Base-by-base conservation (phyloP, 164 flowering plant species). In the Saururus chinensis region DNA sequence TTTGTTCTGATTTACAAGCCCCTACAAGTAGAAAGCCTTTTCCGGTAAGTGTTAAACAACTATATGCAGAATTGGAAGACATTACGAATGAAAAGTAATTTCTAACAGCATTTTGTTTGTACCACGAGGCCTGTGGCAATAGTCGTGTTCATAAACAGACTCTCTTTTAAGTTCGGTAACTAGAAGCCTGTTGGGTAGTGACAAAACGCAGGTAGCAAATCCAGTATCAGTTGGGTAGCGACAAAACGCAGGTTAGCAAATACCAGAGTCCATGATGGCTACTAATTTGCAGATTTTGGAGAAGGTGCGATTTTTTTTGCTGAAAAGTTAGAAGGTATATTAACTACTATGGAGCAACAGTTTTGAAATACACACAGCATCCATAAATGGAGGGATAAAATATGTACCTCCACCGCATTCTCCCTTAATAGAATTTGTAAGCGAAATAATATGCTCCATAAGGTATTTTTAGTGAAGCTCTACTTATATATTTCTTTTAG, bases 171-270 rank as follows among this genome's bases (percentile, higher is more conserved):
- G 76, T 57, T 71, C 67, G 60, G 55, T 67, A 54, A 79, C 62
- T 40, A 89, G 57, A 42, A 78, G 60, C 41, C 77, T 76, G 63
- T 75, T 57, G 96, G 86, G 71, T 74, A 66, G 40, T 76, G 77
- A 68, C 96, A 92, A 64, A 87, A 89, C 20, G 92, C 80, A 67
- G 96, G 92, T 42, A 92, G 71, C 74, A 92, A 68, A 65, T 74
- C 88, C n/a, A n/a, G n/a, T n/a, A n/a, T n/a, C n/a, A n/a, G n/a
- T n/a, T n/a, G n/a, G n/a, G n/a, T n/a, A n/a, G n/a, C n/a, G n/a
- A n/a, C n/a, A n/a, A n/a, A n/a, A n/a, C n/a, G n/a, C n/a, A n/a
- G n/a, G n/a, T n/a, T n/a, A n/a, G n/a, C n/a, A n/a, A n/a, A n/a
- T n/a, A n/a, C 86, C 81, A 81, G 9, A 85, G 81, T 22, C 64